Evolutionary conservation across 805 yeast species (phyloP).

Genomic region (Hanseniaspora guilliermondii): DNA sequence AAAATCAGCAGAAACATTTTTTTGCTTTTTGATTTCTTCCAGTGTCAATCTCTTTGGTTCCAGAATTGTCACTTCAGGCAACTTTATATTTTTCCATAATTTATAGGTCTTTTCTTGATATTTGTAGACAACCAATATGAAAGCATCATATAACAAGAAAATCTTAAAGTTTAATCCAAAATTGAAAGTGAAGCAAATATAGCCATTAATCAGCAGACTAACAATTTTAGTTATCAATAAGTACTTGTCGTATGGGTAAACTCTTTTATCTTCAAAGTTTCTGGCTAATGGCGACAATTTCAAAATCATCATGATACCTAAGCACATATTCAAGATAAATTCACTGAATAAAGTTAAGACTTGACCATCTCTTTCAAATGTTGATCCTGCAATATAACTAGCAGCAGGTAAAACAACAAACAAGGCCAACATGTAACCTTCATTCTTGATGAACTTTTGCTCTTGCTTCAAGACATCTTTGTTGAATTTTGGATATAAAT

Average conservation of each 20-base stretch:
- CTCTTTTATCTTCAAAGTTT: slow-evolving; percentile 11
- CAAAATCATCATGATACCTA: not conserved
- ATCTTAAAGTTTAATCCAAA: slow-evolving; percentile 33
- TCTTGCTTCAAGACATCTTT: slow-evolving; percentile 8
- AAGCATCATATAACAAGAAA: slow-evolving; percentile 33
- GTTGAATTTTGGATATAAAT: slow-evolving; percentile 12
- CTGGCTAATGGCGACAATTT: slow-evolving; percentile 7
- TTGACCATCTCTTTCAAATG: slow-evolving; percentile 7
- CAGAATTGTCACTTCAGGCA: slow-evolving; percentile 32
- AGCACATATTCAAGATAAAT: slow-evolving; percentile 1
- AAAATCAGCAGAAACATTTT: slow-evolving; percentile 31
- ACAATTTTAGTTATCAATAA: not conserved
- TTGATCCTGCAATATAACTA: slow-evolving; percentile 7
- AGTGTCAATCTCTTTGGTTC: slow-evolving; percentile 32
- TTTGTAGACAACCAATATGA: slow-evolving; percentile 33
- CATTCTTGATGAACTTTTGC: not conserved
- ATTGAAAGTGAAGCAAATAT: slow-evolving; percentile 33
- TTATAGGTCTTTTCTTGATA: slow-evolving; percentile 31
- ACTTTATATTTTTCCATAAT: slow-evolving; percentile 32
- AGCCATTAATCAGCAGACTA: slow-evolving; percentile 12
- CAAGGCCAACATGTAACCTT: slow-evolving; percentile 1
- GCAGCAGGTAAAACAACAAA: slow-evolving; percentile 6
- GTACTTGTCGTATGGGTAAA: slow-evolving; percentile 7
- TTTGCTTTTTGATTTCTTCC: slow-evolving; percentile 30
- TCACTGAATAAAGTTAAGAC: slow-evolving; percentile 11